These are phyloP conservation scores for Entomortierella lignicola DNA, from an alignment of 192 early-diverging fungal species.

Conservation along the genomic window DNA sequence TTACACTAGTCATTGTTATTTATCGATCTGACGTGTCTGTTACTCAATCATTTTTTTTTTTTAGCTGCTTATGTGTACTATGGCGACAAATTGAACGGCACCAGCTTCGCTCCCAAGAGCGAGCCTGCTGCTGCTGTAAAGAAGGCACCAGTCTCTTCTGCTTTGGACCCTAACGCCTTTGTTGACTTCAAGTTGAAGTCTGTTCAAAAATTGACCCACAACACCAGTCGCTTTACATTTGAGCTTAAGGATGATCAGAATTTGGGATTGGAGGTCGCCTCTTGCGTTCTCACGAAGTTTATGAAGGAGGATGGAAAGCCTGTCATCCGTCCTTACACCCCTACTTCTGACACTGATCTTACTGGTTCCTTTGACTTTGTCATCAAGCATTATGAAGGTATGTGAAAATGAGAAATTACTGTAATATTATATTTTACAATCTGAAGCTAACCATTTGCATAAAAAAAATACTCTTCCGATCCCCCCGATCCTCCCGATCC, in stretches of 20 bases:
- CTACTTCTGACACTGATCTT: conserved; percentile 62
- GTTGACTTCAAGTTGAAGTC: conserved; percentile 65
- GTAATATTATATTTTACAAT: no score
- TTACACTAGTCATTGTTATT: not conserved
- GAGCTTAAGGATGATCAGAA: conserved; percentile 57
- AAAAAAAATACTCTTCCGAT: not conserved
- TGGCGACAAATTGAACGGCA: conserved; percentile 35
- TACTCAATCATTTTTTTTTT: not conserved
- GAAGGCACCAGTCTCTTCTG: conserved; percentile 31
- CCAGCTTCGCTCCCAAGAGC: not conserved
- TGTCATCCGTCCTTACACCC: conserved; percentile 85
- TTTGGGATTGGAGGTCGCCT: conserved; percentile 79
- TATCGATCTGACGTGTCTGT: not conserved
- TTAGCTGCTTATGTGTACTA: conserved; percentile 48
- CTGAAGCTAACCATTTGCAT: not conserved
- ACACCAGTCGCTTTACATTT: conserved; percentile 40
- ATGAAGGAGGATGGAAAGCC: conserved; percentile 70
- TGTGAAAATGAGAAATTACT: no score
- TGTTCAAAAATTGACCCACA: conserved; percentile 29
- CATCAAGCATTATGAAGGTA: conserved; percentile 72
- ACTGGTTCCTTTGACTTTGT: conserved; percentile 76
- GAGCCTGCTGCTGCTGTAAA: conserved; percentile 19
- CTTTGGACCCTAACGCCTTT: conserved; percentile 64
- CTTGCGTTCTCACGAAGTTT: conserved; percentile 83
- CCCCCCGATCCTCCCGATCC: not conserved